Base-by-base conservation (phyloP, 768 basidiomycete genomes). In the Boletus huronensis region DNA sequence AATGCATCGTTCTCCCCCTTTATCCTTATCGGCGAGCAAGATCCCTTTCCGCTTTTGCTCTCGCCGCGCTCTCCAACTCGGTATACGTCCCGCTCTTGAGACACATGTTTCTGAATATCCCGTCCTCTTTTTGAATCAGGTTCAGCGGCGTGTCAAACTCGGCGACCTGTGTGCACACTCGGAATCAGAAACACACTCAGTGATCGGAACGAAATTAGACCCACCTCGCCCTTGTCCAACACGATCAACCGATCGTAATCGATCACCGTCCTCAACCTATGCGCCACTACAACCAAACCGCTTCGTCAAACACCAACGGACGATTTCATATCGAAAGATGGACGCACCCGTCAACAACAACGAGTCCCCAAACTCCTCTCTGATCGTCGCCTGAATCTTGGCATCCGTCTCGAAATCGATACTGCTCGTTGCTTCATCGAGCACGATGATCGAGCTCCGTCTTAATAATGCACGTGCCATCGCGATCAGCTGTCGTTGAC, bases 341-440 rank as follows among this genome's bases (percentile, higher is more conserved):
- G 5, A 73, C 81, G 10, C 60, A 87, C 88, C 80, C 5, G 88
- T 91, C 45, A 94, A 67, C 41, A 93, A 69, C 39, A 93, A 72
- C 8, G 85, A 88, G 40, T 83, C 78, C 6, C 76, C 82, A 66
- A 96, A 96, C 63, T 96, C 90, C 60, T 88, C 85, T 6, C 93
- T 77, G 44, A 97, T 94, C 1, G 93, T 88, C 29, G 82, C 76
- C 66, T 96, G 93, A 52, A 96, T 96, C 72, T 93, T 93, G 8
- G 88, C 81, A 62, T 95, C 94, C 39, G 93, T 93, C 13, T 83
- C 85, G 62, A 93, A 88, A 65, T 92, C 89, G 53, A 93, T 90
- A 62, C 88, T 90, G 55, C 87, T 90, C 7, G 90, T 92, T 14
- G 90, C 90, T 61, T 92, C 90, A 58, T 90, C 91, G 36, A 92